phyloP scores from a whole-genome alignment of 208 protist species.

The Leishmania lainsoni region DNA sequence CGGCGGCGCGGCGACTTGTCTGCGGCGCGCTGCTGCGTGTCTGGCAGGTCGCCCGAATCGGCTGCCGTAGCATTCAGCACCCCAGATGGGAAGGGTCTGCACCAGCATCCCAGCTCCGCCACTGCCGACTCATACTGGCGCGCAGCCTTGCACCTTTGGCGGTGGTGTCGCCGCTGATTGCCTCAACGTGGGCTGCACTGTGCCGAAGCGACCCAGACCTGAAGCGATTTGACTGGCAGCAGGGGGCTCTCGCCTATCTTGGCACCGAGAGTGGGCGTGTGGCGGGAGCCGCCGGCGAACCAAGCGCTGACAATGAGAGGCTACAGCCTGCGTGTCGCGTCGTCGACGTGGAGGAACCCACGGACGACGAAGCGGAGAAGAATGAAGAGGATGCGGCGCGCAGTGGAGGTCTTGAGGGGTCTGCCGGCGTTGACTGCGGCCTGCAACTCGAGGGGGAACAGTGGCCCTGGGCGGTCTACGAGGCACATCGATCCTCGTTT shows the following conservation, averaged over 20 bases:
- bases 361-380: conserved; percentile 16
- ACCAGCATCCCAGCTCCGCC: not conserved
- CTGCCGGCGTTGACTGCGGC: not conserved
- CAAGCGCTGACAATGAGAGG: not conserved
- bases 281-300: too few species aligned
- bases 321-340: not conserved
- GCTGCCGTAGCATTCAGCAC: not conserved
- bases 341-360: conserved; percentile 1
- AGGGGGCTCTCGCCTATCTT: conserved; percentile 14
- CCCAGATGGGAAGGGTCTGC: too few species aligned
- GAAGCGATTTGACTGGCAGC: conserved; percentile 34
- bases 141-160: not conserved
- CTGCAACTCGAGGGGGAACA: not conserved
- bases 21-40: conserved; percentile 58
- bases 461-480: conserved; percentile 5
- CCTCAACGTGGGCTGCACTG: conserved; percentile 60
- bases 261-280: not conserved
- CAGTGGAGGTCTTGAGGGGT: not conserved
- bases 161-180: conserved; percentile 33
- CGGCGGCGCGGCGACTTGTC: conserved; percentile 12
- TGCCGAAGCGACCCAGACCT: conserved; percentile 44
- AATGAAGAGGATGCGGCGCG: not conserved
- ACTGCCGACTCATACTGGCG: not conserved
- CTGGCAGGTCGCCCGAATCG: conserved; percentile 34
- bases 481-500: conserved; percentile 1